Evolutionary conservation across 192 early-diverging fungal species (phyloP).

Genomic region (Phlyctochytrium bullatum): DNA sequence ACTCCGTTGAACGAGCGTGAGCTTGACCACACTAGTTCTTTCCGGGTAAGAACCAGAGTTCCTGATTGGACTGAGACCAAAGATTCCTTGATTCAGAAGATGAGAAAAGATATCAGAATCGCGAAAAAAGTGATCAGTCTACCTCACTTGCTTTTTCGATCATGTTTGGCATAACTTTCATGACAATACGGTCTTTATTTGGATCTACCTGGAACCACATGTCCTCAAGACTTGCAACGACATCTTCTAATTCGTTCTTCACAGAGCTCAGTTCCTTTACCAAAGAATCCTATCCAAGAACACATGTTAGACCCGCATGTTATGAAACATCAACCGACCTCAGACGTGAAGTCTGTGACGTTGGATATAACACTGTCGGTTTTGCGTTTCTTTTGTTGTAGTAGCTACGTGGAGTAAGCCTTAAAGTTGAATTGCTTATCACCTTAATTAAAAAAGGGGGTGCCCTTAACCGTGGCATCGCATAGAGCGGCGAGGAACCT

Average conservation of each 20-base stretch:
- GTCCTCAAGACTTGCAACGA: slow-evolving; percentile 22
- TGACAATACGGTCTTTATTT: slow-evolving; percentile 16
- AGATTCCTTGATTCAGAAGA: slow-evolving; percentile 17
- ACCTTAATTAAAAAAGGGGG: slow-evolving; percentile 3
- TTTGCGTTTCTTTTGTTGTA: slow-evolving; percentile 6
- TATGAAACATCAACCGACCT: background rate
- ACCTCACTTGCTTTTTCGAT: slow-evolving; percentile 6
- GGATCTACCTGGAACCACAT: slow-evolving; percentile 31
- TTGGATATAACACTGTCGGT: background rate
- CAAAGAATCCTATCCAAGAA: slow-evolving; percentile 4
- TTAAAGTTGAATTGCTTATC: background rate
- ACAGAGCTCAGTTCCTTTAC: background rate
- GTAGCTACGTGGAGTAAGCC: background rate
- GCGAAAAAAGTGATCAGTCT: background rate
- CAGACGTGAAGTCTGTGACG: background rate
- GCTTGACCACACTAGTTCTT: slow-evolving; percentile 23
- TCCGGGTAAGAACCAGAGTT: slow-evolving; percentile 17
- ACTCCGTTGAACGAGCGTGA: slow-evolving; percentile 1
- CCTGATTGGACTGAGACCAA: slow-evolving; percentile 13
- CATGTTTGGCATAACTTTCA: slow-evolving; percentile 3
- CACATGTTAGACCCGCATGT: background rate
- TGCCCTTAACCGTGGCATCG: background rate
- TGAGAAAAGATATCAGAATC: too few species aligned
- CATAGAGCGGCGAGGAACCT: background rate
- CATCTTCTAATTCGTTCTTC: slow-evolving; percentile 15